Base-by-base conservation (phyloP, 1,284 basidiomycete genomes). In the Cutaneotrichosporon mucoides region DNA sequence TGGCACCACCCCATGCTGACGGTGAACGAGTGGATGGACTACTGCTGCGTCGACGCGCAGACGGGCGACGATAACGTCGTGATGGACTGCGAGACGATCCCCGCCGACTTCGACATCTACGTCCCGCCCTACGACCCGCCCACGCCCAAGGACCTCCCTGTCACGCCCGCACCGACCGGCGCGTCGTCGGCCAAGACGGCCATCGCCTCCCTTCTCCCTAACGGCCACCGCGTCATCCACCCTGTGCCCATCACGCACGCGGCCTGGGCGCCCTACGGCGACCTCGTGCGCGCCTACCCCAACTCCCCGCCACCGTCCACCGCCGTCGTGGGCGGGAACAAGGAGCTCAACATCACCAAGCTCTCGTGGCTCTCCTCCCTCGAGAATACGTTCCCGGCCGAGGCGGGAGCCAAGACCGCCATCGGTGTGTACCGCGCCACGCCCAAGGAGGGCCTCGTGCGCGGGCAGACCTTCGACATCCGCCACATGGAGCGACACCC, bases 1-100 rank as follows among this genome's bases (percentile, higher is more conserved):
- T 97, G 93, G 93, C 92, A 92, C 78, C 88, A 91, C 80, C 88
- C 89, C 2, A 87, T 92, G 85, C 85, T 89, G 43, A 87, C 88
- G 7, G 77, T 92, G 57, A 84, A 86, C 67, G 84, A 84, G 78
- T 87, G 88, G 66, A 66, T 92, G 76, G 89, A 92, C 68, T 86
- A 92, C 69, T 83, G 86, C 35, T 89, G 88, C 64, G 84, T 92
- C 3, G 90, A 92, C 77, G 90, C 89, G 41, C 89, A 92, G 73
- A 85, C 90, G 59, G 90, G 89, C 15, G 71, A 72, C 13, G 82
- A 88, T 64, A 88, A 87, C 6, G 82, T 84, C 61, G 69, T 69
- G 60, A 79, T 83, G 10, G 90, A 94, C 75, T 91, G 89, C 69
- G 90, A 93, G 75, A 84, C 62, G 5, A n/a, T 33, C 11, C 47